Evolutionary conservation across 345 rosid species (phyloP).

Genomic region (Eucalyptus camaldulensis): DNA sequence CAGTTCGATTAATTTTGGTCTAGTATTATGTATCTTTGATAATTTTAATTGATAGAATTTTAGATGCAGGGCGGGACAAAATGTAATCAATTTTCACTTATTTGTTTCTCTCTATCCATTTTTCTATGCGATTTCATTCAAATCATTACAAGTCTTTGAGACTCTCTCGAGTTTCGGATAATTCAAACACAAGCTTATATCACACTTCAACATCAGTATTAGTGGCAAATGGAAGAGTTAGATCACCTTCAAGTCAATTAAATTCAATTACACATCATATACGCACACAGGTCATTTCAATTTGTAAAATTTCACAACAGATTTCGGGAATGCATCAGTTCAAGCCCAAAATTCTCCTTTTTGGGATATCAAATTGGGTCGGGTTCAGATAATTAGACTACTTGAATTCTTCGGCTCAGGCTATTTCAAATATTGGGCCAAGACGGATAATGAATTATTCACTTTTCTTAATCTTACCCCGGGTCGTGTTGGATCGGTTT

Average conservation of each 20-base stretch:
- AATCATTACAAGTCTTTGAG: background rate
- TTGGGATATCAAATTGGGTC: background rate
- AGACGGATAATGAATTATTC: background rate
- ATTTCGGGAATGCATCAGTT: background rate
- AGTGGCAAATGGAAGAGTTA: background rate
- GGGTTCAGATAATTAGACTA: background rate
- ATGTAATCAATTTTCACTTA: accelerated
- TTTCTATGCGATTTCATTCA: background rate
- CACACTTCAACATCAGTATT: accelerated
- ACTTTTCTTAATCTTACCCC: background rate
- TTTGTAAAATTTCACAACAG: accelerated
- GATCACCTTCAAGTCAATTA: background rate
- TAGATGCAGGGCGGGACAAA: accelerated
- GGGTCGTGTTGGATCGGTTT: background rate
- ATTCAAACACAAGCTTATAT: background rate
- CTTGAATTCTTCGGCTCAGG: background rate
- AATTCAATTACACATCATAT: background rate
- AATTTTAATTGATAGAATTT: background rate
- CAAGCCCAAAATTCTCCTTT: background rate
- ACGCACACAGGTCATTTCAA: accelerated
- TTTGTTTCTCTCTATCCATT: background rate
- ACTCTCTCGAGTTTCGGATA: accelerated
- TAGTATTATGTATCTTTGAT: background rate
- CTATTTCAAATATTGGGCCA: background rate
- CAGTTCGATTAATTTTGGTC: accelerated